Evolutionary conservation across 2,329 filamentous ascomycete genomes (phyloP).

Genomic region (Talaromyces sp.): DNA sequence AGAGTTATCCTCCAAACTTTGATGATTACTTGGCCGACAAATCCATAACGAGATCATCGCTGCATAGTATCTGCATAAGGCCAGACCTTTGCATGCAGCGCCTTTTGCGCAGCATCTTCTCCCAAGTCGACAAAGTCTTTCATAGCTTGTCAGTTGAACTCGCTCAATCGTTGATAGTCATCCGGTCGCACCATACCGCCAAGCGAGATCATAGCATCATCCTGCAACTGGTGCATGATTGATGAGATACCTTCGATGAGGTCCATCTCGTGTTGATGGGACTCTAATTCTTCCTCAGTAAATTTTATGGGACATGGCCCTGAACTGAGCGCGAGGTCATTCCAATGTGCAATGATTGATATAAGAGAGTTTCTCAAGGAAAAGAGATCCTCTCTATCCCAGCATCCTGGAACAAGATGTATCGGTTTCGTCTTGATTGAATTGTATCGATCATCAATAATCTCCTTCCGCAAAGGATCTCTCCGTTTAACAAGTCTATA

Average conservation of each 20-base stretch:
- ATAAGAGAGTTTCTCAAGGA: slow-evolving; percentile 15
- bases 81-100: slow-evolving; percentile 12
- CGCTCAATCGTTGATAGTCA: slow-evolving; percentile 12
- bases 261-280: slow-evolving; percentile 13
- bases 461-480: slow-evolving; percentile 3
- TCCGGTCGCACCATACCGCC: slow-evolving; percentile 15
- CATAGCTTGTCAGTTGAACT: slow-evolving; percentile 11
- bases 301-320: slow-evolving; percentile 12
- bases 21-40: too few species aligned
- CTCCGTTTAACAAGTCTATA: slow-evolving; percentile 4
- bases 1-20: too few species aligned
- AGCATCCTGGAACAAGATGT: slow-evolving; percentile 12
- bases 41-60: background rate
- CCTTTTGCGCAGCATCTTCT: slow-evolving; percentile 9
- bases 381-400: slow-evolving; percentile 15
- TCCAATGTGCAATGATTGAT: slow-evolving; percentile 12
- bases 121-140: slow-evolving; percentile 13
- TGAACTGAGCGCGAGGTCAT: slow-evolving; percentile 3
- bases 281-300: slow-evolving; percentile 9
- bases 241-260: slow-evolving; percentile 13
- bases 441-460: slow-evolving; percentile 6
- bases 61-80: background rate
- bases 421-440: slow-evolving; percentile 8
- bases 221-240: slow-evolving; percentile 14
- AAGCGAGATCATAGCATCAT: slow-evolving; percentile 13